Evolutionary conservation across 2,329 filamentous ascomycete genomes (phyloP).

Genomic region (Fusarium lateritium): DNA sequence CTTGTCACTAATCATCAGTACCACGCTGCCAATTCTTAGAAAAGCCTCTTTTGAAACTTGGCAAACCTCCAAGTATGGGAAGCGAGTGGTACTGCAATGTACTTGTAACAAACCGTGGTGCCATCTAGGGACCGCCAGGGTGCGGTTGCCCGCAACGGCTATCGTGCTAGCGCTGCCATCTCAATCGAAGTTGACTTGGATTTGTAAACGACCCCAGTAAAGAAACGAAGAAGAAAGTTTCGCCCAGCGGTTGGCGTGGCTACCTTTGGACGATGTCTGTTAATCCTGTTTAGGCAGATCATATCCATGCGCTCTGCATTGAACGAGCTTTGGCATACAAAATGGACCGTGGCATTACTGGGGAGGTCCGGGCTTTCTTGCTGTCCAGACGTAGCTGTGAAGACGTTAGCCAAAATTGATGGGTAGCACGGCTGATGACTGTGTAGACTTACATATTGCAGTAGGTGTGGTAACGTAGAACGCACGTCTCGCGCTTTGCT

Average conservation of each 20-base stretch:
- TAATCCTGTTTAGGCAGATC: constrained; percentile 11
- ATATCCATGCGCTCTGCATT: constrained; percentile 6
- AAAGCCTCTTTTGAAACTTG: constrained; percentile 39
- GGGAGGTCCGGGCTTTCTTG: constrained; percentile 44
- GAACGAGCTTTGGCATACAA: constrained; percentile 10
- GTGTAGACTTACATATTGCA: constrained; percentile 79
- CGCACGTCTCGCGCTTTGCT: constrained; percentile 78
- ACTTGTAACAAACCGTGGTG: constrained; percentile 33
- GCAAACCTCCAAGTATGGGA: constrained; percentile 27
- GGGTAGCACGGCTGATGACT: not conserved
- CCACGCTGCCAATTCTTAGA: constrained; percentile 30
- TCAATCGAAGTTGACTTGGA: constrained; percentile 7
- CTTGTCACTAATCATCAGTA: constrained; percentile 28
- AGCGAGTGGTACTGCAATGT: constrained; percentile 28
- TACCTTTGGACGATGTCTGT: not conserved
- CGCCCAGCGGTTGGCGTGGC: constrained; percentile 3
- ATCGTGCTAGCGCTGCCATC: constrained; percentile 21
- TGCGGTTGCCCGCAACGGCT: constrained; percentile 17
- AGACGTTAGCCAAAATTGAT: constrained; percentile 8
- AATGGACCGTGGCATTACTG: constrained; percentile 36
- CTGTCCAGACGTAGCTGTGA: constrained; percentile 49
- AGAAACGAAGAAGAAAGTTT: constrained; percentile 8
- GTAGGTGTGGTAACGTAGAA: constrained; percentile 78
- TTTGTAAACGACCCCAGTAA: constrained; percentile 10
- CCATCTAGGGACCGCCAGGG: constrained; percentile 34